phyloP scores from a whole-genome alignment of 1,284 basidiomycete species.

The Ganoderma sinense region DNA sequence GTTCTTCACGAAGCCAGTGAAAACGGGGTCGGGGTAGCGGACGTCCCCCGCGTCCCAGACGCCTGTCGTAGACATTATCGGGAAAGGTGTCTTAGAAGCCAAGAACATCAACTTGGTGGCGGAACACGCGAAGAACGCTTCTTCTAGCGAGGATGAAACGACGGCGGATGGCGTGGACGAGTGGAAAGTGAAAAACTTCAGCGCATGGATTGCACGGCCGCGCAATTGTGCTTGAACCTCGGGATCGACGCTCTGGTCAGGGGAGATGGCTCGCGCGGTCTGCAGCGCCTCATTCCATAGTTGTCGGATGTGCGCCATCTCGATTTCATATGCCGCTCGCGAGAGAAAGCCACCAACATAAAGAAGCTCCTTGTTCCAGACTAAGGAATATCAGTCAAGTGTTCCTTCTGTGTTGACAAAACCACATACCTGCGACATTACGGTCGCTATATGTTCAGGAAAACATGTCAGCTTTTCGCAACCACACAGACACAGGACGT shows the following conservation, averaged over 20 bases:
- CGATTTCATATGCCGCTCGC: constrained; percentile 88
- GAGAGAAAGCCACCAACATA: constrained; percentile 86
- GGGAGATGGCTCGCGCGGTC: constrained; percentile 26
- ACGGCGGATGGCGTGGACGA: constrained; percentile 87
- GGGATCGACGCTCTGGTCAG: constrained; percentile 35
- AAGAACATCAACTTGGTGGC: constrained; percentile 30
- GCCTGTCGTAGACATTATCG: constrained; percentile 85
- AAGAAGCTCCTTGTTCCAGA: constrained; percentile 91
- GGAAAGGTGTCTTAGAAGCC: constrained; percentile 53
- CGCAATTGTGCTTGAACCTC: constrained; percentile 61
- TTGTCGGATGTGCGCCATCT: constrained; percentile 68
- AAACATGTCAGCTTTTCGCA: not conserved
- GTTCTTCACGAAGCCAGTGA: constrained; percentile 82
- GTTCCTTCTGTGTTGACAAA: not conserved
- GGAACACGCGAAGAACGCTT: constrained; percentile 82
- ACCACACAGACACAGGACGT: constrained; percentile 43
- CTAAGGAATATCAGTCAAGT: constrained; percentile 42
- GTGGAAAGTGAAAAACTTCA: constrained; percentile 91
- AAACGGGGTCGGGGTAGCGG: constrained; percentile 79
- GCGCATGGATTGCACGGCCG: constrained; percentile 80
- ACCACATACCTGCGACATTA: constrained; percentile 69
- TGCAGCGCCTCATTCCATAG: constrained; percentile 62
- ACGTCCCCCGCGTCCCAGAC: constrained; percentile 77
- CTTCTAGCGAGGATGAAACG: constrained; percentile 83
- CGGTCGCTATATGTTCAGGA: constrained; percentile 61